Conservation (phyloP, 1,284 basidiomycete species). For the Serendipita sp. region DNA sequence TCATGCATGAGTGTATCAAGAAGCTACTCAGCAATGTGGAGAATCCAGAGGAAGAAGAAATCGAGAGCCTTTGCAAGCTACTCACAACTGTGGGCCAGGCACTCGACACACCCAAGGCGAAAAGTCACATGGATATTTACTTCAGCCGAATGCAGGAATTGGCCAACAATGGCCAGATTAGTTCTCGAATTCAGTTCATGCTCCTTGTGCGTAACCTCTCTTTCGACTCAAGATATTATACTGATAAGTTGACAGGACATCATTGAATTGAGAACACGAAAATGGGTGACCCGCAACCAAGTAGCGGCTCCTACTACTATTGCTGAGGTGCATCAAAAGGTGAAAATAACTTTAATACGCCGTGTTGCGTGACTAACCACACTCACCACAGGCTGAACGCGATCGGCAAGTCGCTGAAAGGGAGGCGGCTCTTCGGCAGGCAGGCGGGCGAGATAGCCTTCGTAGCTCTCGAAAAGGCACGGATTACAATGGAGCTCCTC, state of each 20-base stretch:
- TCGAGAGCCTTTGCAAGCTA: constrained; percentile 90
- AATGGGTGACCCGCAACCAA: constrained; percentile 65
- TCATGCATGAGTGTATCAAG: constrained; percentile 95
- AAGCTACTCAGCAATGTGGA: constrained; percentile 85
- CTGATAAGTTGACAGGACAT: constrained; percentile 45
- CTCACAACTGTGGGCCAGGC: constrained; percentile 76
- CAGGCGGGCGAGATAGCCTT: neutral
- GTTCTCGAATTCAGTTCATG: constrained; percentile 89
- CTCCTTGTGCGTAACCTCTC: constrained; percentile 49
- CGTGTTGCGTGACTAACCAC: constrained; percentile 4
- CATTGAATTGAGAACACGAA: constrained; percentile 72
- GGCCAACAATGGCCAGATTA: constrained; percentile 57
- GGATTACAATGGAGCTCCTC: constrained; percentile 19
- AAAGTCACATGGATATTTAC: constrained; percentile 81
- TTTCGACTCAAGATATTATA: constrained; percentile 8
- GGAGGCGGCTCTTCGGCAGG: neutral
- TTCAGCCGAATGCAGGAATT: constrained; percentile 81
- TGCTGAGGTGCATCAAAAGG: constrained; percentile 77
- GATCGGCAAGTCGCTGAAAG: constrained; percentile 6
- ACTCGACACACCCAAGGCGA: constrained; percentile 69
- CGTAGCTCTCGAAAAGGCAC: neutral
- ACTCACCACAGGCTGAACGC: constrained; percentile 7
- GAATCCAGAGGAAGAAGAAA: constrained; percentile 93
- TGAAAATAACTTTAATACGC: constrained; percentile 24
- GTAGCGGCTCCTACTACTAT: constrained; percentile 78